Percentiles rank a stretch among this genome's conserved stretches.
These are phyloP conservation scores for Pichia occidentalis DNA, from an alignment of 805 yeast species.

Conservation along the genomic window DNA sequence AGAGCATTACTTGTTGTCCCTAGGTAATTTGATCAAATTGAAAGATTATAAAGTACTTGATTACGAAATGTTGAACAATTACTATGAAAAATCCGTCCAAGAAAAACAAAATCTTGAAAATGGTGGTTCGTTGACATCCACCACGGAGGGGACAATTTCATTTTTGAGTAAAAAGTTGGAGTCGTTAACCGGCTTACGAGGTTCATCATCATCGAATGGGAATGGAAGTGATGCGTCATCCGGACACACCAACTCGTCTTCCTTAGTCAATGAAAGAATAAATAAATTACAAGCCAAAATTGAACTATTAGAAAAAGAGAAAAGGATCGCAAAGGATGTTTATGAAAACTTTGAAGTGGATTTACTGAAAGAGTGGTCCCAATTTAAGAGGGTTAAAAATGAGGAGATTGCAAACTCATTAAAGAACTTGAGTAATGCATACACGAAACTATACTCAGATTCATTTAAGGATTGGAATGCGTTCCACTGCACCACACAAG, in stretches of 20 bases:
- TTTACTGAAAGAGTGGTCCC: constrained; percentile 44
- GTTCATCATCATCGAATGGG: constrained; percentile 31
- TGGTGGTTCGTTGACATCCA: constrained; percentile 31
- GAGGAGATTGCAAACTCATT: constrained; percentile 69
- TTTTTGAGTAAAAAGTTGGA: constrained; percentile 42
- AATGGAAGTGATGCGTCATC: constrained; percentile 45
- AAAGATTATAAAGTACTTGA: constrained; percentile 91
- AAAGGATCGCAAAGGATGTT: constrained; percentile 36
- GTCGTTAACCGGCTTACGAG: constrained; percentile 37
- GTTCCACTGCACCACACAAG: constrained; percentile 14
- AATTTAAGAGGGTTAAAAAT: constrained; percentile 77
- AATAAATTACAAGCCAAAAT: constrained; percentile 36
- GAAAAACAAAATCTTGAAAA: constrained; percentile 43
- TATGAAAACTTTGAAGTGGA: constrained; percentile 41
- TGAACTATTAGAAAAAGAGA: constrained; percentile 39
- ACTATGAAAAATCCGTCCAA: constrained; percentile 59
- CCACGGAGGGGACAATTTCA: constrained; percentile 32
- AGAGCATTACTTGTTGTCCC: constrained; percentile 67
- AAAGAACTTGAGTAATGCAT: constrained; percentile 65
- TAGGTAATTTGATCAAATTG: constrained; percentile 64
- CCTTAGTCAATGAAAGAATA: constrained; percentile 37
- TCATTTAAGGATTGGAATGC: constrained; percentile 66
- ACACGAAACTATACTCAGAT: constrained; percentile 64
- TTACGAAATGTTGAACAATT: constrained; percentile 77
- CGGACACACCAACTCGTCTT: constrained; percentile 30